Evolutionary conservation across 2,329 filamentous ascomycete genomes (phyloP).

Genomic region (Pseudocercospora crystallina): DNA sequence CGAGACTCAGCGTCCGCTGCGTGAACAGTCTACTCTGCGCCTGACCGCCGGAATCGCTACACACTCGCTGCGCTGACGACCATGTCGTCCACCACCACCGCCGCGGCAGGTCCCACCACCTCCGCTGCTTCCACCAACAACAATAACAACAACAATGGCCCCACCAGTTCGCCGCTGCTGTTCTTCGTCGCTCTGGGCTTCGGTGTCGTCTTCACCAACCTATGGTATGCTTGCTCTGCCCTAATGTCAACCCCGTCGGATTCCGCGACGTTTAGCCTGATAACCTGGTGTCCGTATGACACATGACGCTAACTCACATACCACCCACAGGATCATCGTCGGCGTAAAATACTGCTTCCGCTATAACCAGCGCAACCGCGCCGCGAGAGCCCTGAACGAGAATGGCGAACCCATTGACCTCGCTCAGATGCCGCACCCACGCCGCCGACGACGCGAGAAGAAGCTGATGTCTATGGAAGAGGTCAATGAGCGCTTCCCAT

Average conservation of each 20-base stretch:
- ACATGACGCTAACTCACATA: slow-evolving; percentile 19
- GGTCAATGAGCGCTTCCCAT: slow-evolving; percentile 94
- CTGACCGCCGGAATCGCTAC: too few relatives aligned
- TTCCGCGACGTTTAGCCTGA: slow-evolving; percentile 4
- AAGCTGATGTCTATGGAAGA: slow-evolving; percentile 99
- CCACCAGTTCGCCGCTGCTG: slow-evolving; percentile 71
- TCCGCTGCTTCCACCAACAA: slow-evolving; percentile 20
- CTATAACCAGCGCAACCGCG: slow-evolving; percentile 91
- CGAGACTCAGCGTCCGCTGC: too few relatives aligned
- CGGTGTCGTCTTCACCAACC: slow-evolving; percentile 96
- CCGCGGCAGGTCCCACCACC: slow-evolving; percentile 12
- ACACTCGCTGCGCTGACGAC: neutral
- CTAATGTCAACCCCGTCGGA: neutral
- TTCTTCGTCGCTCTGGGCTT: slow-evolving; percentile 97
- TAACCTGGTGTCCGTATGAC: slow-evolving; percentile 7
- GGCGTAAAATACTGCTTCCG: slow-evolving; percentile 99
- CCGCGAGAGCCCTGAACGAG: slow-evolving; percentile 71
- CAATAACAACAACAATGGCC: slow-evolving; percentile 34
- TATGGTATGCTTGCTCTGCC: slow-evolving; percentile 64
- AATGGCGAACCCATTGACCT: slow-evolving; percentile 83
- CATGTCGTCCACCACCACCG: slow-evolving; percentile 13
- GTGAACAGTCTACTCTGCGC: too few relatives aligned
- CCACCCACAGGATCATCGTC: slow-evolving; percentile 81
- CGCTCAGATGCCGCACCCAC: slow-evolving; percentile 78
- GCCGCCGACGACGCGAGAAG: slow-evolving; percentile 82